These are phyloP conservation scores for Candida arabinofermentans DNA, from an alignment of 805 yeast species.

Conservation along the genomic window DNA sequence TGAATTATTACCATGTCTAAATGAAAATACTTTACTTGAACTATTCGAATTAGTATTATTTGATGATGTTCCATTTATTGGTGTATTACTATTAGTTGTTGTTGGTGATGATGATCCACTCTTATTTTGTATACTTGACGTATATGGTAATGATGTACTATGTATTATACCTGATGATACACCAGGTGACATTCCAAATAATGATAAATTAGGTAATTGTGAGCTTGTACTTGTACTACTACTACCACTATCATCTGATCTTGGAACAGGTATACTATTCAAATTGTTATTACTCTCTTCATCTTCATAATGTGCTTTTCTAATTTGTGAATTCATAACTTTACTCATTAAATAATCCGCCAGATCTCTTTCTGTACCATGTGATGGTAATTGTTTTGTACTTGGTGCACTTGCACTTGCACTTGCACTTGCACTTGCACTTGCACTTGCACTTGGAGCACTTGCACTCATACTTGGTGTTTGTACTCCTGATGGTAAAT, in stretches of 20 bases:
- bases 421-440: neutral
- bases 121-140: neutral
- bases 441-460: neutral
- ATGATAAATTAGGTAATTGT: neutral
- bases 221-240: too few species aligned
- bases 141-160: neutral
- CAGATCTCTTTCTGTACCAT: constrained; percentile 3
- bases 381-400: neutral
- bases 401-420: neutral
- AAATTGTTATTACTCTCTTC: neutral
- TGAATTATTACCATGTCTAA: neutral
- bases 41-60: neutral
- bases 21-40: neutral
- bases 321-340: constrained; percentile 10
- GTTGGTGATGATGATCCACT: neutral
- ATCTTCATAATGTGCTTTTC: constrained; percentile 1
- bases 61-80: neutral
- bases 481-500: neutral
- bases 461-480: neutral
- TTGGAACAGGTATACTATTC: too few species aligned
- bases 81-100: neutral
- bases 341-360: constrained; percentile 11
- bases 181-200: constrained; percentile 4
- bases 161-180: neutral
- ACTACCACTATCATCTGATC: too few species aligned